phyloP scores from a whole-genome alignment of 768 basidiomycete species.

The Lactarius pseudohatsudake region DNA sequence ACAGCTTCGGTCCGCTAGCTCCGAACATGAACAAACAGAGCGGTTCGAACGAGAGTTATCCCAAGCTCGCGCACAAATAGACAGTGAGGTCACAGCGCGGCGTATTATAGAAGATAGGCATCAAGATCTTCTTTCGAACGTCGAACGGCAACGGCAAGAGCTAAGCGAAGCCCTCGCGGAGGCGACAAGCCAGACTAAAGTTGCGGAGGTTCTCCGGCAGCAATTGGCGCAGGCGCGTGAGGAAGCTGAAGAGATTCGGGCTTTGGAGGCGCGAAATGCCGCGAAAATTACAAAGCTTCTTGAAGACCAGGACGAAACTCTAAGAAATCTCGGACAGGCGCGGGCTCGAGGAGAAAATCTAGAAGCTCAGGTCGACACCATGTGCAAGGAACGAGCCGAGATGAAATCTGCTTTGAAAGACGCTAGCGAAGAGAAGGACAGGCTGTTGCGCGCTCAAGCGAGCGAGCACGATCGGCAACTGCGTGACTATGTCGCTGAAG shows the following conservation, averaged over 20 bases:
- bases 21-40: slow-evolving; percentile 54
- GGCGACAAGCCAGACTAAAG: slow-evolving; percentile 62
- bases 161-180: slow-evolving; percentile 61
- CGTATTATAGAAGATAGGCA: slow-evolving; percentile 67
- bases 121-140: slow-evolving; percentile 51
- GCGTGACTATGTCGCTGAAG: slow-evolving; percentile 88
- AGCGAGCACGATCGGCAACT: slow-evolving; percentile 65
- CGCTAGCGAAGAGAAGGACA: slow-evolving; percentile 76
- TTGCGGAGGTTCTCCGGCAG: slow-evolving; percentile 58
- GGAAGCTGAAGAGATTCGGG: slow-evolving; percentile 68
- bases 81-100: slow-evolving; percentile 60
- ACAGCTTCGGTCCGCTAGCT: slow-evolving; percentile 43
- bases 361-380: slow-evolving; percentile 69
- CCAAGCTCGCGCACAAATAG: slow-evolving; percentile 59
- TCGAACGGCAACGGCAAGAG: slow-evolving; percentile 54
- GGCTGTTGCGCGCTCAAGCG: slow-evolving; percentile 68
- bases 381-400: slow-evolving; percentile 69
- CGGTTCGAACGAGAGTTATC: slow-evolving; percentile 63
- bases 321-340: slow-evolving; percentile 73
- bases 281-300: slow-evolving; percentile 63
- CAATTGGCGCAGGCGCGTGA: slow-evolving; percentile 59
- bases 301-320: slow-evolving; percentile 71
- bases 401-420: slow-evolving; percentile 66
- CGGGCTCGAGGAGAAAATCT: slow-evolving; percentile 71
- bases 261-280: slow-evolving; percentile 61